Conservation (phyloP, 179 eudicot genomes). For the Silene vulgaris region DNA sequence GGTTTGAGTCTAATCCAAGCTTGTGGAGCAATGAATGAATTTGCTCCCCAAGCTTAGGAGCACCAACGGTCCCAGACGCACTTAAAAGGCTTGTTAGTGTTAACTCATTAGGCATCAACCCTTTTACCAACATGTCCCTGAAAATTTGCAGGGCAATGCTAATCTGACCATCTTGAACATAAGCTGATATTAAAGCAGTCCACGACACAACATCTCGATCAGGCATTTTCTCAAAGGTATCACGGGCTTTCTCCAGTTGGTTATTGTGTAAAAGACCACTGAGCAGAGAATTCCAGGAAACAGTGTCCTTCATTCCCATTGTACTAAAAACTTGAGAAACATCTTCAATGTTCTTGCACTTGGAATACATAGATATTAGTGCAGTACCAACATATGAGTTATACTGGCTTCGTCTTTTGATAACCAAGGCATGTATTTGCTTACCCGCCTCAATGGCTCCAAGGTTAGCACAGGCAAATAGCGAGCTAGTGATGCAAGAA, state of each 20-base stretch:
- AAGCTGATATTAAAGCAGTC: slow-evolving; percentile 44
- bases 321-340: slow-evolving; percentile 39
- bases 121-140: slow-evolving; percentile 32
- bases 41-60: slow-evolving; percentile 42
- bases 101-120: slow-evolving; percentile 33
- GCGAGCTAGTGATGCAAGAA: slow-evolving; percentile 40
- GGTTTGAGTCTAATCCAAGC: slow-evolving; percentile 35
- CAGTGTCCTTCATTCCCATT: slow-evolving; percentile 36
- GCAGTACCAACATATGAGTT: slow-evolving; percentile 36
- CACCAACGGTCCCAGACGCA: slow-evolving; percentile 35
- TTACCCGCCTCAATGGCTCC: slow-evolving; percentile 39
- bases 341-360: slow-evolving; percentile 40
- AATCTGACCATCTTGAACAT: slow-evolving; percentile 34
- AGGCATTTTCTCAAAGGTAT: slow-evolving; percentile 44
- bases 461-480: slow-evolving; percentile 38
- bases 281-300: slow-evolving; percentile 43
- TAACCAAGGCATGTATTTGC: slow-evolving; percentile 41
- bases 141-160: slow-evolving; percentile 37
- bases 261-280: slow-evolving; percentile 33
- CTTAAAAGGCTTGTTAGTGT: slow-evolving; percentile 35
- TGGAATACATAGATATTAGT: slow-evolving; percentile 48
- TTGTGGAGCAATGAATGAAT: slow-evolving; percentile 36
- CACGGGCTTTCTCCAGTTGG: slow-evolving; percentile 35
- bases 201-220: slow-evolving; percentile 43
- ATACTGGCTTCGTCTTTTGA: slow-evolving; percentile 31